phyloP scores from a whole-genome alignment of 2,329 filamentous ascomycete species.

The Hymenoscyphus albidus region DNA sequence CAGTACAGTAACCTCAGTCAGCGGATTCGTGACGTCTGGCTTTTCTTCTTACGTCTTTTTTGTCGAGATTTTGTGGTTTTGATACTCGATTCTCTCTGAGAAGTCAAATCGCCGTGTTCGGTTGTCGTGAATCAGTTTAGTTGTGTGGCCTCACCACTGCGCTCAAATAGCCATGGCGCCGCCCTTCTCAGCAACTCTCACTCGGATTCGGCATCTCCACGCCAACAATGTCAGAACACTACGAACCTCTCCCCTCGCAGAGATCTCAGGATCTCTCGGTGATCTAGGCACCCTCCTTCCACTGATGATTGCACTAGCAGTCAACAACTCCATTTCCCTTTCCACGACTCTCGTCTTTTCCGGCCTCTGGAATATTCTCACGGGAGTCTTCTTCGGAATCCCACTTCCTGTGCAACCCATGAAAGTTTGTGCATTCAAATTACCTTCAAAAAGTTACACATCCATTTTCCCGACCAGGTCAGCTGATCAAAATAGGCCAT shows the following conservation, averaged over 20 bases:
- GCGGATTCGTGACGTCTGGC: background rate
- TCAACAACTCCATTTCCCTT: conserved; percentile 74
- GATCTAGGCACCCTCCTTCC: conserved; percentile 88
- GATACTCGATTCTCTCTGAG: background rate
- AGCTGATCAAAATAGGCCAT: conserved; percentile 56
- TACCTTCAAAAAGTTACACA: background rate
- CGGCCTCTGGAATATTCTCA: conserved; percentile 80
- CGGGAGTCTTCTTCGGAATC: conserved; percentile 78
- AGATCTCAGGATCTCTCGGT: conserved; percentile 84
- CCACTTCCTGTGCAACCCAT: conserved; percentile 90
- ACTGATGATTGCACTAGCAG: conserved; percentile 79
- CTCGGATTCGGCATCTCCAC: conserved; percentile 26
- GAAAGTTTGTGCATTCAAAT: conserved; percentile 45
- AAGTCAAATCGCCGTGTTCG: background rate
- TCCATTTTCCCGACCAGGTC: conserved; percentile 38
- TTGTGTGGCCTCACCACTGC: background rate
- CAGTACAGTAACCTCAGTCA: background rate
- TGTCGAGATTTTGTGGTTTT: background rate
- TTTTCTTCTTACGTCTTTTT: background rate
- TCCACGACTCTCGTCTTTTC: conserved; percentile 84
- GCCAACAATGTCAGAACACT: conserved; percentile 54
- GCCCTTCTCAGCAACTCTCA: conserved; percentile 6
- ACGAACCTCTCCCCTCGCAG: conserved; percentile 55
- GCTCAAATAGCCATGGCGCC: background rate
- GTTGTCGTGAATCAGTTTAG: no score